Evolutionary conservation across 2,329 filamentous ascomycete genomes (phyloP), one percentile per base, ranked within the genome.

Genomic region (Epichloe uncinata): DNA sequence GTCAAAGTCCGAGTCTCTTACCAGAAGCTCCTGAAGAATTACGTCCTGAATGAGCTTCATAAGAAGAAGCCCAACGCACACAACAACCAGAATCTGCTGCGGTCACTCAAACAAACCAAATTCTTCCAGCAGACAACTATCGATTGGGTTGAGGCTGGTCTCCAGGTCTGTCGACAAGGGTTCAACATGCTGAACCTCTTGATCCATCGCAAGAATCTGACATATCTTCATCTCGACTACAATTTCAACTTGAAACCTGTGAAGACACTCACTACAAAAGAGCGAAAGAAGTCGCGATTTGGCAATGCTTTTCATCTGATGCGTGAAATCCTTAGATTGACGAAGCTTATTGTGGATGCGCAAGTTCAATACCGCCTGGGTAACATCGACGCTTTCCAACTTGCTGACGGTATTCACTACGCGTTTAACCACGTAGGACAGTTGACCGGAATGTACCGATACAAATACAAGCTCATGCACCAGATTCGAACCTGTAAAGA

Each of bases 401-500:
- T 98, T 56, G 93, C 93, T 3, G 93, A 98, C 66, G 93, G 93
- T 66, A 98, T 98, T 51, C 74, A 97, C n/a, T 98, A 98, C 60
- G 94, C 93, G 16, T 98, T 98, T 73, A 98, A 98, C 69, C 93
- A 98, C 60, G 93, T 98, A 51, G 93, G 93, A 54, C 94, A 98
- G 68, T 74, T 98, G 54, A 98, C 93, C 15, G 93, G 93, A 65
- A 98, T 98, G 93, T 98, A 98, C 70, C 85, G 93, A 53, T 98
- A 98, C 78, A 98, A 98, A 75, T 98, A 98, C 74, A 98, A 98
- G 75, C 77, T 98, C 50, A 98, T 98, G 93, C 93, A 98, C 66
- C 93, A 98, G 68, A 98, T 98, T 60, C 87, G 93, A 59, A 95
- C 93, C 0, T 98, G 93, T 75, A 98, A 98, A 69, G 93, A 98